Conservation (phyloP, 768 basidiomycete species). For the Cyclocybe cylindracea region DNA sequence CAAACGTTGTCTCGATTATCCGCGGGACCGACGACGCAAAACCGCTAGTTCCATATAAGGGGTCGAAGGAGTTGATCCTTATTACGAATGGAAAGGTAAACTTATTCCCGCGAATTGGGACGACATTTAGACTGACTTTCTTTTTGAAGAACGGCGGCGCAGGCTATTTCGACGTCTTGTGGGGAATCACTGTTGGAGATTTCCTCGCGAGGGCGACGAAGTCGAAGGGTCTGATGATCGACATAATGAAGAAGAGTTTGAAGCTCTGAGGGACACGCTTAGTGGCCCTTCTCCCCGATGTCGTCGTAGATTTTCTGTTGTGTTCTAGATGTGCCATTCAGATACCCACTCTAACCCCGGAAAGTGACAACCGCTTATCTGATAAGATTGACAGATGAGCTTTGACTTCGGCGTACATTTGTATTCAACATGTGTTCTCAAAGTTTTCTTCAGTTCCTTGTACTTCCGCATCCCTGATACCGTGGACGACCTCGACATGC, state of each 20-base stretch:
- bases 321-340: no score
- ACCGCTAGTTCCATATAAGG: slow-evolving; percentile 41
- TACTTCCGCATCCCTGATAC: no score
- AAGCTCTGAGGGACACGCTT: no score
- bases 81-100: slow-evolving; percentile 60
- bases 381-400: no score
- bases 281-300: no score
- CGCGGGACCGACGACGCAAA: slow-evolving; percentile 23
- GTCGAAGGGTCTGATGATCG: slow-evolving; percentile 32
- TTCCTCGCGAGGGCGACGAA: slow-evolving; percentile 44
- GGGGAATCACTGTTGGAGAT: slow-evolving; percentile 49
- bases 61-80: slow-evolving; percentile 51
- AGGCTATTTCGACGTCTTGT: slow-evolving; percentile 42
- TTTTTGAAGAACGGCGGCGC: slow-evolving; percentile 39
- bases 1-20: slow-evolving; percentile 51
- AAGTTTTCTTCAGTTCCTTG: no score
- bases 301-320: no score
- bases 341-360: no score
- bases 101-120: neutral
- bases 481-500: no score
- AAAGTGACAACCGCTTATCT: no score
- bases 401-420: no score
- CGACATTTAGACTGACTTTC: neutral
- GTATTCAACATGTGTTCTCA: no score
- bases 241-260: slow-evolving; percentile 4